These are phyloP conservation scores for Lenzites betulinus DNA, from an alignment of 768 basidiomycete species.

Conservation along the genomic window DNA sequence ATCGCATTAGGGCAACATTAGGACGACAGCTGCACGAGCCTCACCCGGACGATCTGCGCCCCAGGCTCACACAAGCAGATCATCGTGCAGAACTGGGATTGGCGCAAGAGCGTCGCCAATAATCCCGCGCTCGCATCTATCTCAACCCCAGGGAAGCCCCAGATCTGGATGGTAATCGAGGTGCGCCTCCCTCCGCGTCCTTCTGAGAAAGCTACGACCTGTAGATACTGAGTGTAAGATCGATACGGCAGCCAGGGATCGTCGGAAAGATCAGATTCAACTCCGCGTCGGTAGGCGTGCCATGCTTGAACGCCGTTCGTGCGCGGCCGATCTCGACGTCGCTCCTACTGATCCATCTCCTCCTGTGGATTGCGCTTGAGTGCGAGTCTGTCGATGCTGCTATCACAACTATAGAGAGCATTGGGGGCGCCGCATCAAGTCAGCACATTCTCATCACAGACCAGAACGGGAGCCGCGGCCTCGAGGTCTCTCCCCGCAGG, in stretches of 20 bases:
- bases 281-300: constrained; percentile 36
- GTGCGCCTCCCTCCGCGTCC: constrained; percentile 17
- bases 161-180: constrained; percentile 42
- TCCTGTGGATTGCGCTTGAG: constrained; percentile 36
- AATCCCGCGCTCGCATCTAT: constrained; percentile 38
- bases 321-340: constrained; percentile 33
- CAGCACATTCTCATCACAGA: constrained; percentile 41
- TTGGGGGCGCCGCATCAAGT: constrained; percentile 36
- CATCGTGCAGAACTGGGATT: constrained; percentile 43
- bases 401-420: constrained; percentile 28
- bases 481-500: constrained; percentile 37
- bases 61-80: constrained; percentile 23
- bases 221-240: not conserved
- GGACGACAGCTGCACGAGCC: constrained; percentile 39
- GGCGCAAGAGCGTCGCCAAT: constrained; percentile 34
- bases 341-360: constrained; percentile 37
- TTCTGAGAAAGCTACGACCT: not conserved
- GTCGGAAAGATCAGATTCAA: constrained; percentile 43
- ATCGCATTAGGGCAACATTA: constrained; percentile 40
- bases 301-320: constrained; percentile 41
- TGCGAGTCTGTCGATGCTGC: constrained; percentile 30
- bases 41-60: constrained; percentile 32
- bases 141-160: constrained; percentile 31
- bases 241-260: constrained; percentile 34
- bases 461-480: constrained; percentile 26